These are phyloP conservation scores for Microdochium paspali DNA, from an alignment of 2,329 filamentous ascomycete species.

Conservation along the genomic window DNA sequence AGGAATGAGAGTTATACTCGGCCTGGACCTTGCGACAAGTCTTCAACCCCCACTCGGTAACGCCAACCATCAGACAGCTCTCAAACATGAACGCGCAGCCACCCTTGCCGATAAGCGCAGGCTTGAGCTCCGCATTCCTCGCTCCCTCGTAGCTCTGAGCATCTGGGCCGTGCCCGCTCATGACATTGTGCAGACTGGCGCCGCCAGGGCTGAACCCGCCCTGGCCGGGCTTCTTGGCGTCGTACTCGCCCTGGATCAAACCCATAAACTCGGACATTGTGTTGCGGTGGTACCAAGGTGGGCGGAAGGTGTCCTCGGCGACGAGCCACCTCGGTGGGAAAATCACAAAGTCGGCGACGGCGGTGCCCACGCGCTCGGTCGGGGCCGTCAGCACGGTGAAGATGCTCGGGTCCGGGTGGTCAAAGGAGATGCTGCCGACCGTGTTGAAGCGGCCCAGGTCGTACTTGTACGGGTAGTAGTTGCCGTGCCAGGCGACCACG, in stretches of 20 bases:
- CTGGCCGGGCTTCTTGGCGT: slow-evolving; percentile 43
- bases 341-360: slow-evolving; percentile 52
- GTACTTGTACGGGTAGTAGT: slow-evolving; percentile 64
- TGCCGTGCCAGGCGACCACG: slow-evolving; percentile 63
- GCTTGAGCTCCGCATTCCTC: slow-evolving; percentile 30
- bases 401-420: slow-evolving; percentile 61
- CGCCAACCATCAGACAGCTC: slow-evolving; percentile 40
- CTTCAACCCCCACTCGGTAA: slow-evolving; percentile 40
- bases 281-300: slow-evolving; percentile 53
- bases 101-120: slow-evolving; percentile 31
- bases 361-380: slow-evolving; percentile 39
- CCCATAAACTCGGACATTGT: slow-evolving; percentile 46
- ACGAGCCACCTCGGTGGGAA: slow-evolving; percentile 55
- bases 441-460: slow-evolving; percentile 59
- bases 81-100: slow-evolving; percentile 44
- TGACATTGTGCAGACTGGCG: slow-evolving; percentile 47
- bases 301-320: slow-evolving; percentile 49
- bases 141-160: slow-evolving; percentile 33
- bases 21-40: slow-evolving; percentile 30
- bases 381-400: slow-evolving; percentile 53
- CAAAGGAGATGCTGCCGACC: slow-evolving; percentile 56
- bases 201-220: slow-evolving; percentile 37
- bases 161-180: slow-evolving; percentile 48
- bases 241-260: slow-evolving; percentile 35
- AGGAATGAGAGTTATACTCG: too few species aligned